Evolutionary conservation across 176 grass and related monocot species (phyloP), one percentile per base, ranked within the genome.

Genomic region (Neostapfia colusana): DNA sequence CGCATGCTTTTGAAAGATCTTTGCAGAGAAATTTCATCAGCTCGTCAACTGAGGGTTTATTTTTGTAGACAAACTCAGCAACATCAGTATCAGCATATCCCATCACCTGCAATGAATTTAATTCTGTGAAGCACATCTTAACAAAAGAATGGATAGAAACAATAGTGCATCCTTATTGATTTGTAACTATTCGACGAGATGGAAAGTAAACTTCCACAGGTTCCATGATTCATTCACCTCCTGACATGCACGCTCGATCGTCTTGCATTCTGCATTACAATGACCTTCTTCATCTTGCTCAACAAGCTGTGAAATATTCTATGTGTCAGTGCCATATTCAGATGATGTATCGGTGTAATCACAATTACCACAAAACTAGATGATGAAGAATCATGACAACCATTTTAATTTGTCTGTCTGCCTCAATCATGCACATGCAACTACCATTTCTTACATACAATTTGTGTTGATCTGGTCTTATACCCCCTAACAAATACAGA

Each of bases 11-110:
- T 0, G 95, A 92, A n/a, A 99, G 74, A 81, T 99, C 95, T 71
- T 95, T 82, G 63, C 95, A 99, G 13, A 99, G 65, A 88, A 90
- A 95, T 40, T 95, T 89, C 41, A 81, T 69, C 69, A 95, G 86
- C 70, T 84, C 62, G 53, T 95, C 85, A 82, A 79, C 65, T 18
- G 89, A 87, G 53, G 95, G 95, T 5, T 26, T 91, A 26, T 79
- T 95, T 34, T 84, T 99, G 63, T 92, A 95, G 46, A 92, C 82
- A 89, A 86, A 99, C 66, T 99, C 95, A 69, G 89, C 91, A 90
- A 95, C 83, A 90, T 99, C 95, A 16, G 92, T 95, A 85, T 99
- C 95, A 73, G 87, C 85, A 90, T 89, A 99, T 13, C 85, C 95
- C 38, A 99, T 88, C 24, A 92, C 92, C 95, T 99, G 77, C 44